Conservation (phyloP, 495 filamentous ascomycete species). For the Talaromyces proteolyticus region DNA sequence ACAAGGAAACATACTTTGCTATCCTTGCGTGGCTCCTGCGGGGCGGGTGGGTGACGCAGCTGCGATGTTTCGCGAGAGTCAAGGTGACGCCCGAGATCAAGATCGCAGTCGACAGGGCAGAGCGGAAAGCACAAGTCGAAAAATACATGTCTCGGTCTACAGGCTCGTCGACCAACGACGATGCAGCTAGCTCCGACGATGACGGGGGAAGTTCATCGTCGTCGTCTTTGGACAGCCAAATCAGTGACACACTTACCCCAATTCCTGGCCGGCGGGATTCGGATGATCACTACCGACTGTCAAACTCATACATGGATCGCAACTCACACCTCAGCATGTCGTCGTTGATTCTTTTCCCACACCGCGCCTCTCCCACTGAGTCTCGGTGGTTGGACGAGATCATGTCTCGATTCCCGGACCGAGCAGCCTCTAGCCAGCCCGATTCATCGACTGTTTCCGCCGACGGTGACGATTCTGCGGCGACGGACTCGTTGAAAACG, state of each 20-base stretch:
- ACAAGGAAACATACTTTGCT: slow-evolving; percentile 77
- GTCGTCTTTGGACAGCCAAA: slow-evolving; percentile 34
- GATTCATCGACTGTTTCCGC: slow-evolving; percentile 19
- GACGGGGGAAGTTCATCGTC: slow-evolving; percentile 31
- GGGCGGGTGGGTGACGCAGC: slow-evolving; percentile 85
- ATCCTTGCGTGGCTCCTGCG: slow-evolving; percentile 91
- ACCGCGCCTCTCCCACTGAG: slow-evolving; percentile 53
- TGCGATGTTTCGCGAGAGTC: slow-evolving; percentile 85
- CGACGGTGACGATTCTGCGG: slow-evolving; percentile 39
- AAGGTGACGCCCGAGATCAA: slow-evolving; percentile 47
- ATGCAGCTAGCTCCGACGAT: neutral
- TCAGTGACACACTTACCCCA: slow-evolving; percentile 34
- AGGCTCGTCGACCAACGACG: slow-evolving; percentile 5
- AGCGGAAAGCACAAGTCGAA: slow-evolving; percentile 39
- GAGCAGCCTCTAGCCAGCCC: slow-evolving; percentile 21
- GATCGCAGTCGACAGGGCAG: slow-evolving; percentile 34
- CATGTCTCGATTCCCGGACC: slow-evolving; percentile 46
- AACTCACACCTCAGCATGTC: slow-evolving; percentile 30
- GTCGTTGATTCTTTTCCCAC: slow-evolving; percentile 46
- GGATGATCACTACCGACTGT: slow-evolving; percentile 22
- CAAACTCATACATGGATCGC: slow-evolving; percentile 33
- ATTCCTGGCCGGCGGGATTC: slow-evolving; percentile 23
- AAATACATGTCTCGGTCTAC: slow-evolving; percentile 25
- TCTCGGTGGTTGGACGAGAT: slow-evolving; percentile 71
- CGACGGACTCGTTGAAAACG: slow-evolving; percentile 45